These are phyloP conservation scores for Termitomyces sp. DNA, from an alignment of 768 basidiomycete species.

Conservation along the genomic window DNA sequence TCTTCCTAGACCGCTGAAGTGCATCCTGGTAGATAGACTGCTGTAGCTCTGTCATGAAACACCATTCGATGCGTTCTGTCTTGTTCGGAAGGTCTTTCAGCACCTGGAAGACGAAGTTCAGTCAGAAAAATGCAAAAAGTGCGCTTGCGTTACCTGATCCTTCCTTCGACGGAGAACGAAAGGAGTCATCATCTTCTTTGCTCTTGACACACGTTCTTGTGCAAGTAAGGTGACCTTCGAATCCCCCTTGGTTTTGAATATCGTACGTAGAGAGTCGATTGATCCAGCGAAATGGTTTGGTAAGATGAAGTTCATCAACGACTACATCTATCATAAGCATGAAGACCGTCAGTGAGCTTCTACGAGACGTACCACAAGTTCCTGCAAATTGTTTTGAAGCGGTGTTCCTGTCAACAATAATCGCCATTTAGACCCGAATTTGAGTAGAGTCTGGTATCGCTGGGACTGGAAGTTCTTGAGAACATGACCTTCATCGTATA, in stretches of 20 bases:
- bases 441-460: slow-evolving; percentile 85
- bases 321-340: slow-evolving; percentile 46
- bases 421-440: slow-evolving; percentile 85
- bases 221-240: slow-evolving; percentile 85
- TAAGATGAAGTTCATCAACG: slow-evolving; percentile 96
- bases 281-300: slow-evolving; percentile 83
- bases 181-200: slow-evolving; percentile 99
- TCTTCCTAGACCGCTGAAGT: slow-evolving; percentile 80
- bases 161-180: slow-evolving; percentile 97
- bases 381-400: slow-evolving; percentile 87
- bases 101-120: slow-evolving; percentile 48
- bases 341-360: not conserved
- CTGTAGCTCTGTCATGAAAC: slow-evolving; percentile 86
- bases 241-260: slow-evolving; percentile 97
- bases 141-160: slow-evolving; percentile 59
- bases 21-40: slow-evolving; percentile 81
- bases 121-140: not conserved
- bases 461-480: slow-evolving; percentile 98
- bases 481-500: slow-evolving; percentile 97
- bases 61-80: slow-evolving; percentile 92
- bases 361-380: slow-evolving; percentile 65
- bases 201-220: slow-evolving; percentile 88
- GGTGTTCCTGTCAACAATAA: slow-evolving; percentile 94
- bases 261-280: slow-evolving; percentile 78
- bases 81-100: slow-evolving; percentile 92